A percentile compares a stretch with the other conserved stretches of the same genome.
Conservation (phyloP, 345 rosid genomes). For the Arabis alpina region DNA sequence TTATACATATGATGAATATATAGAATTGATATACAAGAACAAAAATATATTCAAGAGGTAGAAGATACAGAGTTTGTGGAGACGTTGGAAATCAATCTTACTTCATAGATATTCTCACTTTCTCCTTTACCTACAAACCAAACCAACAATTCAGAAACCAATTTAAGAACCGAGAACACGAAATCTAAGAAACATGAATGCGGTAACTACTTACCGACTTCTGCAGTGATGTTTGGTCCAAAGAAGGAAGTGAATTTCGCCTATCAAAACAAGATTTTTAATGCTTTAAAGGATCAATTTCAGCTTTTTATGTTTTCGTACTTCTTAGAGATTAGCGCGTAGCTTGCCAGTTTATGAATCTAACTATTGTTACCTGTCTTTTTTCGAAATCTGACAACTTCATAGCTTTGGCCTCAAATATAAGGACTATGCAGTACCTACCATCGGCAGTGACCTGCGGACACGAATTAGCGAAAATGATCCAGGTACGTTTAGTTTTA, state of each 20-base stretch:
- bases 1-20: no score
- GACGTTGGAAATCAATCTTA: slow-evolving; percentile 67
- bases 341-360: neutral
- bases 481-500: neutral
- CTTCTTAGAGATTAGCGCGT: neutral
- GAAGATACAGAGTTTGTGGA: slow-evolving; percentile 50
- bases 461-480: slow-evolving; percentile 1
- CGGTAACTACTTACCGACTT: slow-evolving; percentile 59
- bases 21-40: no score
- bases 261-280: slow-evolving; percentile 47
- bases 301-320: neutral
- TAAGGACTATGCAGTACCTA: slow-evolving; percentile 74
- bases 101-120: slow-evolving; percentile 65
- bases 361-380: slow-evolving; percentile 70
- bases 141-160: neutral
- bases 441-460: slow-evolving; percentile 73
- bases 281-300: slow-evolving; percentile 16
- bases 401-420: slow-evolving; percentile 80
- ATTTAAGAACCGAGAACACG: neutral
- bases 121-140: slow-evolving; percentile 69
- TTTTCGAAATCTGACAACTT: slow-evolving; percentile 75
- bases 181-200: neutral
- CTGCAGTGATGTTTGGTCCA: slow-evolving; percentile 87
- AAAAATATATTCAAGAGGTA: slow-evolving; percentile 23
- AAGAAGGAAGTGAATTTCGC: slow-evolving; percentile 91